Base-by-base conservation (phyloP, 2,329 filamentous ascomycete genomes). In the Alternaria sp. region DNA sequence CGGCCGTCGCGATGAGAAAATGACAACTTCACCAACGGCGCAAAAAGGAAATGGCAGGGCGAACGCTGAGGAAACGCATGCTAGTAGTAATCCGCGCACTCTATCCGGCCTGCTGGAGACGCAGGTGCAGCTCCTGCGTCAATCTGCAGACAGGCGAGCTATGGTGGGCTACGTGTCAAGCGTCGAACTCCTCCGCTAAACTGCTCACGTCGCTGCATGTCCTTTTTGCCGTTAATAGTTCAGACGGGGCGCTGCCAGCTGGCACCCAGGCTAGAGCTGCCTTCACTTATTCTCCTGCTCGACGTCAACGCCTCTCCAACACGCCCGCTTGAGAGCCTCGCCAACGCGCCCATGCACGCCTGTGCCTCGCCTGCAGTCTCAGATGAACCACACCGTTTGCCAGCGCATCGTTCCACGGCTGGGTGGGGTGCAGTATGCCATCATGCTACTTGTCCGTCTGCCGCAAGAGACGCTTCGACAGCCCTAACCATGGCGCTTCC, bases 61-160 rank as follows among this genome's bases (percentile, higher is more conserved):
- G 71, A 56, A 64, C 71, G 64, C 65, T 50, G 57, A 70, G 67
- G 69, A 57, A 67, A 65, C 66, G 67, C 65, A 67, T 72, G 69
- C 64, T 75, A 75, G 75, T 76, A 75, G 75, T 75, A 78, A 73
- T 71, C 72, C 73, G 68, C 65, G 64, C 63, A 69, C 69, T 71
- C 68, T 73, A 70, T 72, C 78, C 75, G 69, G 69, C 64, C 60
- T 65, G 66, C 71, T 76, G 76, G 75, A 70, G 71, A 73, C 74
- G 75, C 69, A 72, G 72, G 65, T 77, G 77, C 77, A 79, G 75
- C 72, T 76, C 73, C 76, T 79, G 78, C 77, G 75, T 79, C 77
- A 79, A 78, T 78, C 60, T 79, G 76, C 78, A 79, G 75, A 66
- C 66, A 72, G 67, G 72, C 75, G 75, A 77, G 75, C 72, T 65